phyloP scores from a whole-genome alignment of 2,329 filamentous ascomycete genomes.

The Ascosphaera pollenicola region DNA sequence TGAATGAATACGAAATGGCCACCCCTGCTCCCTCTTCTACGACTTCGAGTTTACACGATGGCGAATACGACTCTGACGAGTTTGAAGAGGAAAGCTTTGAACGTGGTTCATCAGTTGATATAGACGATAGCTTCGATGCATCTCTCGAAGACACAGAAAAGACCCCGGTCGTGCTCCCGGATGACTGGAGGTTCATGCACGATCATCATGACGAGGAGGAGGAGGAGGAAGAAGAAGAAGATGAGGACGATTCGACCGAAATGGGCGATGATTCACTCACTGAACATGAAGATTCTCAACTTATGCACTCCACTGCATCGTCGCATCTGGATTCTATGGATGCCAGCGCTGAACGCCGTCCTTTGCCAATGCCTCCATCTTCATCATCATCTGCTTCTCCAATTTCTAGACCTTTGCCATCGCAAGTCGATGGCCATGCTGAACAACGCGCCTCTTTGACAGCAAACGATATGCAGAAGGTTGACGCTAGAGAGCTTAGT shows the following conservation, averaged over 20 bases:
- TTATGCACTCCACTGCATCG: slow-evolving; percentile 17
- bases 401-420: too few relatives aligned
- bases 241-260: too few relatives aligned
- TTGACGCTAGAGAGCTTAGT: slow-evolving; percentile 37
- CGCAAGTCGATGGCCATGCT: too few relatives aligned
- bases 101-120: slow-evolving; percentile 35
- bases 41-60: slow-evolving; percentile 72
- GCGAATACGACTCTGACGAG: slow-evolving; percentile 67
- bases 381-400: too few relatives aligned
- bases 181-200: slow-evolving; percentile 66
- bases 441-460: too few relatives aligned
- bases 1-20: slow-evolving; percentile 97
- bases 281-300: too few relatives aligned
- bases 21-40: slow-evolving; percentile 90
- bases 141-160: slow-evolving; percentile 91
- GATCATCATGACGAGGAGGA: slow-evolving; percentile 16
- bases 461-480: too few relatives aligned
- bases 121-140: slow-evolving; percentile 84
- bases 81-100: slow-evolving; percentile 43
- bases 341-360: slow-evolving; percentile 62
- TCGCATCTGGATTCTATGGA: slow-evolving; percentile 48
- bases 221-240: too few relatives aligned
- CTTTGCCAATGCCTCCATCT: slow-evolving; percentile 64
- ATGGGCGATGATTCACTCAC: too few relatives aligned
- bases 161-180: slow-evolving; percentile 90